Percentiles rank a stretch among this genome's conserved stretches.
Conservation (phyloP, 371 early-diverging fungal genomes). For the Zancudomyces culisetae region DNA sequence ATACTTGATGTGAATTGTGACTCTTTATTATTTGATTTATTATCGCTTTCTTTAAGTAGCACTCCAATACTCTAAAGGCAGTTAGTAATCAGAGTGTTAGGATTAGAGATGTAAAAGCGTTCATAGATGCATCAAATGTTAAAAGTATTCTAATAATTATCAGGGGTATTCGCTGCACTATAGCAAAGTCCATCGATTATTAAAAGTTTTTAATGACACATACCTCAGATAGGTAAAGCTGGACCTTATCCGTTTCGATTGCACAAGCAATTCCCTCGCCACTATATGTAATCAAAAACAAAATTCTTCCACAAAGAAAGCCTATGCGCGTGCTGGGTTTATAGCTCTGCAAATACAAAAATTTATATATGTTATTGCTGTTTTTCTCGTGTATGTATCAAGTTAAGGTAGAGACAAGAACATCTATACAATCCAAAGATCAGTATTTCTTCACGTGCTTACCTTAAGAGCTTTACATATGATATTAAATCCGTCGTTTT, state of each 20-base stretch:
- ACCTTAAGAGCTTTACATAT: slow-evolving; percentile 2
- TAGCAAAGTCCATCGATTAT: no score
- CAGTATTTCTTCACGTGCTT: not conserved
- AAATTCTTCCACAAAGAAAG: slow-evolving; percentile 16
- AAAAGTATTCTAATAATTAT: no score
- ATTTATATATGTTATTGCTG: not conserved
- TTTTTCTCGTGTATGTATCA: no score
- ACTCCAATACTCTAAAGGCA: no score
- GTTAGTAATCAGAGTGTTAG: no score
- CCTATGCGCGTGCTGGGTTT: not conserved
- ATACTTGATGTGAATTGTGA: slow-evolving; percentile 9
- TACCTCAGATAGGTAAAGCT: no score
- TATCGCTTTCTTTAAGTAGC: not conserved
- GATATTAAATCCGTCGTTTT: slow-evolving; percentile 3
- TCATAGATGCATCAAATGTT: no score
- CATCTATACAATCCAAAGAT: no score
- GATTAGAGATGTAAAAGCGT: no score
- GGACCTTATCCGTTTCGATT: not conserved
- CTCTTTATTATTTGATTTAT: not conserved
- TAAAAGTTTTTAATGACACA: no score
- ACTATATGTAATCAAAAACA: slow-evolving; percentile 7
- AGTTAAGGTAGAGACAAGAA: no score
- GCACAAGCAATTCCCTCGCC: slow-evolving; percentile 4
- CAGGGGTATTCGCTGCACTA: no score
- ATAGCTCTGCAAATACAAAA: not conserved